Evolutionary conservation across 2,329 filamentous ascomycete genomes (phyloP).

Genomic region (Periconia sp.): DNA sequence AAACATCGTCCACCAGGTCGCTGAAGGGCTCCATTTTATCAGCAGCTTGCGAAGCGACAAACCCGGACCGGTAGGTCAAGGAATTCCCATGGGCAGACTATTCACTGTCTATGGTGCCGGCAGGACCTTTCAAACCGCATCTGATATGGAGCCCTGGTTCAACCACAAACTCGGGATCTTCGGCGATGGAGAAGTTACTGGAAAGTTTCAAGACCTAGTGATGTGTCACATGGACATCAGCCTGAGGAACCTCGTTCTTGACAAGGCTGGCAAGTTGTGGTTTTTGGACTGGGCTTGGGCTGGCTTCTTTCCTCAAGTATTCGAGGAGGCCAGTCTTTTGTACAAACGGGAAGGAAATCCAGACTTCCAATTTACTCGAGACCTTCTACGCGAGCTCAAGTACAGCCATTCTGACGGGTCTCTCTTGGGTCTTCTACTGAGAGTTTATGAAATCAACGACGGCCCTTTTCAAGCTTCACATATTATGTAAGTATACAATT

Average conservation of each 20-base stretch:
- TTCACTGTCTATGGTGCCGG: slow-evolving; percentile 1
- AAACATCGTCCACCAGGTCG: slow-evolving; percentile 2
- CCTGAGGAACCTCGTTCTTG: slow-evolving; percentile 1
- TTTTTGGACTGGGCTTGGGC: slow-evolving; percentile 3
- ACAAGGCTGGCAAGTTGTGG: slow-evolving; percentile 3
- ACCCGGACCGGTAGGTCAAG: slow-evolving; percentile 1
- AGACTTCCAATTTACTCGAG: slow-evolving; percentile 1
- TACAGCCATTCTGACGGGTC: not conserved
- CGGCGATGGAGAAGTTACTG: slow-evolving; percentile 1
- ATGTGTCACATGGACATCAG: slow-evolving; percentile 3
- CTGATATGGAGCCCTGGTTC: slow-evolving; percentile 3
- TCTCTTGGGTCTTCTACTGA: slow-evolving; percentile 1
- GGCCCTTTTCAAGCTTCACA: slow-evolving; percentile 3
- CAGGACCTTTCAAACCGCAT: not conserved
- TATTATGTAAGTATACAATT: not conserved
- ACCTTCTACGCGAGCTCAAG: not conserved
- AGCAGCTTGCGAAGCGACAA: slow-evolving; percentile 1
- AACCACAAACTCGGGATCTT: slow-evolving; percentile 1
- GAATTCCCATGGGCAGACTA: slow-evolving; percentile 1
- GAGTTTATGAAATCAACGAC: slow-evolving; percentile 2
- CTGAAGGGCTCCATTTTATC: slow-evolving; percentile 1
- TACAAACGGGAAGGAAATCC: slow-evolving; percentile 1
- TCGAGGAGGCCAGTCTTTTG: slow-evolving; percentile 1
- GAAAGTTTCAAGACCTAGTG: not conserved
- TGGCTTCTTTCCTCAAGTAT: slow-evolving; percentile 1